Conservation (phyloP, 1,284 basidiomycete genomes). For the Cystobasidium slooffiae region DNA sequence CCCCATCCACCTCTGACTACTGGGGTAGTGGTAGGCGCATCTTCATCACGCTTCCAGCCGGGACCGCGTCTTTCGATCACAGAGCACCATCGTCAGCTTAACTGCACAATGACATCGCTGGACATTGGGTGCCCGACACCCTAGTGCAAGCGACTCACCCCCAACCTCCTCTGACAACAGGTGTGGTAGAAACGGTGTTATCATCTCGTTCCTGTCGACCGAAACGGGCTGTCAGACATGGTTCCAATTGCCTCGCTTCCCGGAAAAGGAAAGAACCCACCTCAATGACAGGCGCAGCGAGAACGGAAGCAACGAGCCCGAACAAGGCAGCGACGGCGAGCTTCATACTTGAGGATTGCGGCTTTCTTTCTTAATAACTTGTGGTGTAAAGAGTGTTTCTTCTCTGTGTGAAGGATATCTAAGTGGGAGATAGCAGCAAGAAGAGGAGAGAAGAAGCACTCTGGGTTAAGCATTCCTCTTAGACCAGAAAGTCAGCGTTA, state of each 20-base stretch:
- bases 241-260: conserved; percentile 1
- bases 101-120: neutral
- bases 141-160: conserved; percentile 13
- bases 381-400: conserved; percentile 16
- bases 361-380: conserved; percentile 1
- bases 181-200: neutral
- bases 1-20: conserved; percentile 35
- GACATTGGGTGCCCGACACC: too few species aligned
- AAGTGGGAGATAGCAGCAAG: neutral
- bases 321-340: conserved; percentile 28
- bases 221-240: conserved; percentile 7
- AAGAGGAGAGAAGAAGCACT: conserved; percentile 1
- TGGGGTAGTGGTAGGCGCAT: neutral
- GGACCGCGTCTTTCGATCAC: conserved; percentile 19
- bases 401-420: neutral
- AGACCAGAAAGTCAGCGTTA: conserved; percentile 10
- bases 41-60: conserved; percentile 12
- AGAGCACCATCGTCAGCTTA: neutral
- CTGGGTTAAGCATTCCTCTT: conserved; percentile 8
- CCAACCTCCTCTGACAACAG: conserved; percentile 32
- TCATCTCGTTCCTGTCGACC: conserved; percentile 17
- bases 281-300: conserved; percentile 42
- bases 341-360: conserved; percentile 20
- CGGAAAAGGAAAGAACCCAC: conserved; percentile 40
- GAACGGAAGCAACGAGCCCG: conserved; percentile 37